Base-by-base conservation (phyloP, 148 eudicot species). In the Rhododendron vialii region DNA sequence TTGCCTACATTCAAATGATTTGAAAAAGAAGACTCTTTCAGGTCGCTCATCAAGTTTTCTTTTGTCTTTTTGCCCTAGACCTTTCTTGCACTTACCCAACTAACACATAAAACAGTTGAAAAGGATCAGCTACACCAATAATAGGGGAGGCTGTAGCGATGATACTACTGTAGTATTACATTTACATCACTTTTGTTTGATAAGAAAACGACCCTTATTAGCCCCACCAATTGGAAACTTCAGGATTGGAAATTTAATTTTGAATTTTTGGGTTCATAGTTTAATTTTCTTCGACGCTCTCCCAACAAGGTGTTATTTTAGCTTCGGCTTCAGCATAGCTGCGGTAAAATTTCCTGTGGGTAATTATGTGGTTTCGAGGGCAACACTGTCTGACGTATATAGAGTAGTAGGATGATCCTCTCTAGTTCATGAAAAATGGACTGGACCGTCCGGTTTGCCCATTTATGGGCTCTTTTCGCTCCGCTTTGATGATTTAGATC, bases 1-100 rank as follows among this genome's bases (percentile, higher is more conserved):
- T 85, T 87, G 84, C 86, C 84, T 87, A 53, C 85, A 84, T 86
- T 87, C 75, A 83, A 36, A 84, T 84, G 87, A 89, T 84, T 84
- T 81, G 88, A 89, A 76, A 84, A 81, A 79, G 86, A 50, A 75
- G 77, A 7, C 28, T 24, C 7, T 36, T 33, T 43, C 2, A 63
- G 69, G 69, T 24, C 28, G 28, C 69, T 63, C 12, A 63, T 63
- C 12, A 63, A 63, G 11, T 65, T 10, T 65, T 2, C 71, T n/a
- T 4, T 41, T 65, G 71, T 65, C 71, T 65, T 65, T 65, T 65
- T n/a, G 71, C 71, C 71, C 13, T 65, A 65, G 13, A n/a, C 71
- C 30, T 65, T 65, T 30, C 30, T n/a, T 65, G 71, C 71, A n/a
- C 71, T n/a, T 65, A 9, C 71, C 30, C 71, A 65, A n/a, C 71